Conservation (phyloP, 257 asterid genomes). For the Solanum chiquidenum region DNA sequence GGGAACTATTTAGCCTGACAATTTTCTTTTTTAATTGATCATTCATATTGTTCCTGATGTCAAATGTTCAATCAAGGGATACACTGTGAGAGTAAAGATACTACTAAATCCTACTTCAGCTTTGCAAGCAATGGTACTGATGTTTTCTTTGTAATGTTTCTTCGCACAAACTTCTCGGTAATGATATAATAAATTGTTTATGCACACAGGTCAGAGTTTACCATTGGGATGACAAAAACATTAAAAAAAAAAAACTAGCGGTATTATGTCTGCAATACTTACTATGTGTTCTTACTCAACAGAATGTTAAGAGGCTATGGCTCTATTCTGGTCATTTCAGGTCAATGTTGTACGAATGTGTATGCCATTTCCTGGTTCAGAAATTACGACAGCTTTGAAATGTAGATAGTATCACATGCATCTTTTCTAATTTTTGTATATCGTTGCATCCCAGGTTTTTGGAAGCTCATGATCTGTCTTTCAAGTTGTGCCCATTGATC, state of each 20-base stretch:
- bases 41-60: not conserved
- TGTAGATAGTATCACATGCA: not conserved
- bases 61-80: not conserved
- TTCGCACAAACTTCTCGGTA: not conserved
- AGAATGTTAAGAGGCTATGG: not conserved
- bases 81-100: not conserved
- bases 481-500: not conserved
- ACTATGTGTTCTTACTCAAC: not conserved
- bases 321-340: not conserved
- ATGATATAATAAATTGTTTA: not conserved
- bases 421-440: not conserved
- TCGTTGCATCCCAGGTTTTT: constrained; percentile 4
- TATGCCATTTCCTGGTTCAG: not conserved
- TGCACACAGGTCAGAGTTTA: not conserved
- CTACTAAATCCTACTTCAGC: not conserved
- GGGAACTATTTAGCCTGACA: not conserved
- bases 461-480: not conserved
- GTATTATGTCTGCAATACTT: not conserved
- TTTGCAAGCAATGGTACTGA: not conserved
- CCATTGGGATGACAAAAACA: not conserved
- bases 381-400: not conserved
- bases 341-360: not conserved
- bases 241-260: not conserved
- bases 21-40: not conserved
- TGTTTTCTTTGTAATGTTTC: not conserved